Conservation (phyloP, 768 basidiomycete genomes). For the Punctularia strigosozonata region DNA sequence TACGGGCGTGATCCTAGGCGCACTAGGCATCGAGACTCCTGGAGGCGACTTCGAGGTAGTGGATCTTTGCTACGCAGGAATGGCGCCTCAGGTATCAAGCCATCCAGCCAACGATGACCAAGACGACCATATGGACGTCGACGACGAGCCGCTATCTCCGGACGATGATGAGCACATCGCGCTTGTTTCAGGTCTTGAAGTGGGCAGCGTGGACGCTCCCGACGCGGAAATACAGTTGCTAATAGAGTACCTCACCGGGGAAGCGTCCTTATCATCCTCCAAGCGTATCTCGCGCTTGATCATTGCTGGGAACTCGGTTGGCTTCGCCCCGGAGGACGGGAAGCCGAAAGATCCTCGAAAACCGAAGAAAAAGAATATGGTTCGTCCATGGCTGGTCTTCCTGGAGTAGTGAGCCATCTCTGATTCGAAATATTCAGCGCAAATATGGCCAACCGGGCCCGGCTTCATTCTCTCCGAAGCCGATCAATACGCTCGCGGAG, state of each 20-base stretch:
- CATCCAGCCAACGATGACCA: constrained; percentile 14
- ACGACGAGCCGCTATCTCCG: constrained; percentile 33
- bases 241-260: constrained; percentile 82
- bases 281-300: constrained; percentile 75
- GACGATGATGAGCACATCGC: constrained; percentile 66
- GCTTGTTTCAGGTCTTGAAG: constrained; percentile 72
- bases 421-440: constrained; percentile 45
- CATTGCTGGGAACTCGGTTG: constrained; percentile 83
- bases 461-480: constrained; percentile 61
- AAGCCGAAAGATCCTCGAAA: no score
- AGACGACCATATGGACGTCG: constrained; percentile 52
- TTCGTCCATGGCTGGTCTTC: constrained; percentile 20
- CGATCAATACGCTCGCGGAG: constrained; percentile 54
- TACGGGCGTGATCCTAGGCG: constrained; percentile 87
- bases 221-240: constrained; percentile 77
- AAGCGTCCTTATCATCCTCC: constrained; percentile 59
- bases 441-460: constrained; percentile 57
- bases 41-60: constrained; percentile 90
- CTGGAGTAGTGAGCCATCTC: no score
- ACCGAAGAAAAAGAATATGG: constrained; percentile 50
- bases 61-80: constrained; percentile 75
- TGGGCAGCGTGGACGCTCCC: constrained; percentile 49
- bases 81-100: constrained; percentile 48
- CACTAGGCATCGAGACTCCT: constrained; percentile 81
- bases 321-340: no score